A percentile compares a stretch with the other conserved stretches of the same genome.
Evolutionary conservation across 805 yeast species (phyloP).

Genomic region (Hanseniaspora jakobsenii): DNA sequence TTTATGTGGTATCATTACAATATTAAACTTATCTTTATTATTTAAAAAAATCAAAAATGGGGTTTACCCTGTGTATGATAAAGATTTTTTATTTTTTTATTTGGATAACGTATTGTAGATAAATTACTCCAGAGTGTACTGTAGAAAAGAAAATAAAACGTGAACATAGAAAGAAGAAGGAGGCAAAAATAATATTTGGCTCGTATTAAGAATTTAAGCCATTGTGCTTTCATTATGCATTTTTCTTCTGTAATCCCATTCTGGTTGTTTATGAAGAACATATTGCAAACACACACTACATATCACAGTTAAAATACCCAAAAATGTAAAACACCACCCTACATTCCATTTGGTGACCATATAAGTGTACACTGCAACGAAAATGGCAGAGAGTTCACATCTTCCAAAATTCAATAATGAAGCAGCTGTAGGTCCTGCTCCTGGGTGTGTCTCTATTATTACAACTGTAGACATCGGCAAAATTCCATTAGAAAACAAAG

Average conservation of each 20-base stretch:
- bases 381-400: constrained; percentile 60
- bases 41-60: too few species aligned
- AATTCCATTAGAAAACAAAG: constrained; percentile 48
- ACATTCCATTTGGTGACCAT: constrained; percentile 48
- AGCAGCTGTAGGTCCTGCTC: constrained; percentile 58
- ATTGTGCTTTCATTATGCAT: background rate
- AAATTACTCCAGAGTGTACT: too few species aligned
- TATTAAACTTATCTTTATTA: too few species aligned
- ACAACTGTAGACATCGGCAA: constrained; percentile 51
- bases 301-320: constrained; percentile 39
- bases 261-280: constrained; percentile 27
- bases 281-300: constrained; percentile 22
- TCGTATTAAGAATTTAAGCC: too few species aligned
- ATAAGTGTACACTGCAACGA: constrained; percentile 51
- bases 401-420: constrained; percentile 61
- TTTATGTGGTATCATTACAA: too few species aligned
- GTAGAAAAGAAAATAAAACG: too few species aligned
- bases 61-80: too few species aligned
- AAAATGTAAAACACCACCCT: constrained; percentile 71
- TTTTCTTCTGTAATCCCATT: constrained; percentile 22
- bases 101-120: too few species aligned
- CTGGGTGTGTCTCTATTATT: constrained; percentile 65
- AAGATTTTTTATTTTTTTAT: too few species aligned
- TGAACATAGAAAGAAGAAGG: too few species aligned
- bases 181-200: too few species aligned